Evolutionary conservation across 1,139 yeast species (phyloP).

Genomic region (Yamadazyma kanchanaburiensis): DNA sequence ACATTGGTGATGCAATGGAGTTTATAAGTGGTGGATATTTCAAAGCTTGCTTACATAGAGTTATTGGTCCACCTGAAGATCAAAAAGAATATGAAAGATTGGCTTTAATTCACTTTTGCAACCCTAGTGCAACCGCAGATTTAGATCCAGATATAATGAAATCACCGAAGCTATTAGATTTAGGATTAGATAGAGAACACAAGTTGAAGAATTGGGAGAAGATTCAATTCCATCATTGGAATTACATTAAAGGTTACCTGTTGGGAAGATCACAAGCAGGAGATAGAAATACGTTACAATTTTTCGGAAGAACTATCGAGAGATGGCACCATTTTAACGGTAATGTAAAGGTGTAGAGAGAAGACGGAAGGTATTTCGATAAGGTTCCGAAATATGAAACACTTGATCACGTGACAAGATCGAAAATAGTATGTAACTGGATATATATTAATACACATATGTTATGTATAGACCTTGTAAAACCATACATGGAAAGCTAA

Average conservation of each 20-base stretch:
- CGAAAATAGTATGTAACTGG: background rate
- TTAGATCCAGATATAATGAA: slow-evolving; percentile 35
- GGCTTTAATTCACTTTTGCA: slow-evolving; percentile 43
- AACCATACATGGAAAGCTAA: too few relatives aligned
- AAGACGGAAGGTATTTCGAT: too few relatives aligned
- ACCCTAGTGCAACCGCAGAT: slow-evolving; percentile 27
- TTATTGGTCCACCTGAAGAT: slow-evolving; percentile 43
- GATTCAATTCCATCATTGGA: slow-evolving; percentile 33
- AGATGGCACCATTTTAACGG: slow-evolving; percentile 32
- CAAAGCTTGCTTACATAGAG: slow-evolving; percentile 46
- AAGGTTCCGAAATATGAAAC: background rate
- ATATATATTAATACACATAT: background rate
- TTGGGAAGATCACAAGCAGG: slow-evolving; percentile 34
- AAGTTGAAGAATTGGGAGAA: slow-evolving; percentile 28
- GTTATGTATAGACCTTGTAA: background rate
- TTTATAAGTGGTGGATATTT: slow-evolving; percentile 49
- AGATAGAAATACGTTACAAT: slow-evolving; percentile 24
- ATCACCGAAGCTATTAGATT: slow-evolving; percentile 25
- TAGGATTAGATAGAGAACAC: slow-evolving; percentile 21
- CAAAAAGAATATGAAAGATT: slow-evolving; percentile 36
- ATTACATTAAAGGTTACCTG: slow-evolving; percentile 32
- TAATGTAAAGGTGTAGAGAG: background rate
- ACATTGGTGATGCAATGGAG: slow-evolving; percentile 48
- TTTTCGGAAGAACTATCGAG: slow-evolving; percentile 34
- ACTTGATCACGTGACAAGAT: background rate